Conservation (phyloP, 768 basidiomycete genomes). For the Rhodotorula kratochvilovae region DNA sequence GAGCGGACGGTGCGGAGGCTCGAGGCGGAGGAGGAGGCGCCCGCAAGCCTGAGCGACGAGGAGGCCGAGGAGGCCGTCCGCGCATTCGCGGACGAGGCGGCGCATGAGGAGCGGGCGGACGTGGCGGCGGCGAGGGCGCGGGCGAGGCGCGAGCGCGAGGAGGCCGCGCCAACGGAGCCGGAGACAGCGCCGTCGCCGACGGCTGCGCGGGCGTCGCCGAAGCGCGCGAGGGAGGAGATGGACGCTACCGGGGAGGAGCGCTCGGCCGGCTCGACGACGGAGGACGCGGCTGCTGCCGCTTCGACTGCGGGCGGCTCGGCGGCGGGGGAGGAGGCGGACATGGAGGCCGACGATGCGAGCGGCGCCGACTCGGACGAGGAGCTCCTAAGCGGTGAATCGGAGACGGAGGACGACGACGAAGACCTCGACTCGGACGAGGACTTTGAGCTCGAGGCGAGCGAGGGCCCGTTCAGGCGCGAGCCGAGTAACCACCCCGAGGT, state of each 20-base stretch:
- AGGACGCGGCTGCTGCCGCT: not conserved
- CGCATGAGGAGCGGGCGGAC: too few species aligned
- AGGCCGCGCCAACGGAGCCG: not conserved
- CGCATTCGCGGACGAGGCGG: not conserved
- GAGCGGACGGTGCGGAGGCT: not conserved
- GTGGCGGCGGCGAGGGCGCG: not conserved
- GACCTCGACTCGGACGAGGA: not conserved
- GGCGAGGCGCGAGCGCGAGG: not conserved
- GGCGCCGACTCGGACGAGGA: not conserved
- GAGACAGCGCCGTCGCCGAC: not conserved
- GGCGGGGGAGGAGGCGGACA: not conserved
- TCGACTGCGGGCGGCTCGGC: too few species aligned
- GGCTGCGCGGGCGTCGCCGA: not conserved
- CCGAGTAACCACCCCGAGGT: slow-evolving; percentile 6
- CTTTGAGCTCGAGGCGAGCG: not conserved
- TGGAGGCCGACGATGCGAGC: not conserved
- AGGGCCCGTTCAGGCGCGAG: not conserved
- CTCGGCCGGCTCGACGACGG: not conserved
- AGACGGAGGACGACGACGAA: slow-evolving; percentile 2
- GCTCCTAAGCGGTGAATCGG: not conserved
- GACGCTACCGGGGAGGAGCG: not conserved
- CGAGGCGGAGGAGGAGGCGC: not conserved
- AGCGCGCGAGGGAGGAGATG: not conserved
- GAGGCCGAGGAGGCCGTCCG: not conserved
- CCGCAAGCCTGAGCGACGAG: not conserved